Evolutionary conservation across 2,329 filamentous ascomycete species (phyloP), one percentile per base, ranked within the genome.

Genomic region (Fusarium sp.): DNA sequence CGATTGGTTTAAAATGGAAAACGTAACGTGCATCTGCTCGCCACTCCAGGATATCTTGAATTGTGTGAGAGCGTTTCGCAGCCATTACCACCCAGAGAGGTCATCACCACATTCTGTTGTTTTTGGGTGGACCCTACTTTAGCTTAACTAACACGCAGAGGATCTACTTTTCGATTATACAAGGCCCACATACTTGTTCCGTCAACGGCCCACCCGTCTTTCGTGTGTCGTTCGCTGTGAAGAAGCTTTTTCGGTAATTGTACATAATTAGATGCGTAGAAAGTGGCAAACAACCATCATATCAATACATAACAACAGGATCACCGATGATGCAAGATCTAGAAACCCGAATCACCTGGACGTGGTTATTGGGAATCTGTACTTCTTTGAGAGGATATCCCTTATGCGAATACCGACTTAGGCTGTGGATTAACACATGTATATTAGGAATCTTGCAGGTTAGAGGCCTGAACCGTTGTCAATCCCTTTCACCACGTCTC

Each of bases 161-260:
- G 38, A 33, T 35, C 28, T 54, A n/a, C 51, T 54, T 49, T 54
- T 49, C 38, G 60, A 44, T 18, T 39, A 58, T 57, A 33, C 20
- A 26, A 57, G 59, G 55, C 70, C 70, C 70, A 72, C 70, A 74
- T 74, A 42, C 70, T 71, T 73, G 33, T 73, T 72, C n/a, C 42
- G 56, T 56, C 47, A 38, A 38, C 26, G 66, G 44, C 39, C 70
- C 70, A 67, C 70, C 42, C 42, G 49, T 60, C 54, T 54, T 44
- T 52, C 51, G 28, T 52, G 67, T 64, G 42, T 72, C 33, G 52
- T 65, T 57, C 64, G 38, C 33, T 48, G 20, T 55, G 20, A 33
- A 24, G 31, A 20, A 59, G 28, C 31, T 35, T n/a, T 18, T 44
- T 26, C 28, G 20, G 36, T 57, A 14, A 35, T 39, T 31, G 17